A percentile compares a stretch with the other conserved stretches of the same genome.
Conservation (phyloP, 108 stramenopile species). For the Epipyxis sp. region DNA sequence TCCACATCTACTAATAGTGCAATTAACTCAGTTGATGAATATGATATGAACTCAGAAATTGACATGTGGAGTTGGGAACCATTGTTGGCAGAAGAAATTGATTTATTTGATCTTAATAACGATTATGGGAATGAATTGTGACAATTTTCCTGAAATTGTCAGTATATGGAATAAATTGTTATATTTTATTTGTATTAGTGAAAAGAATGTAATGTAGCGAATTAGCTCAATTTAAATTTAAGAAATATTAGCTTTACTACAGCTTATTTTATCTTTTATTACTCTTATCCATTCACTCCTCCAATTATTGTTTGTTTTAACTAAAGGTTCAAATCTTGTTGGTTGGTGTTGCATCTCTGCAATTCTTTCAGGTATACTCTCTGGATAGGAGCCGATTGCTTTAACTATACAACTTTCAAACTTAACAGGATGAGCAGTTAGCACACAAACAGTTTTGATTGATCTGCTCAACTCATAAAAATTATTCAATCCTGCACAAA, state of each 20-base stretch:
- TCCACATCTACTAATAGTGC: too few relatives aligned
- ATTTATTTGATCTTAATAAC: too few relatives aligned
- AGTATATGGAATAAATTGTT: too few relatives aligned
- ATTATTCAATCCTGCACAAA: background rate
- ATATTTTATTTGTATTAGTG: too few relatives aligned
- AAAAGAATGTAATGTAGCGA: too few relatives aligned
- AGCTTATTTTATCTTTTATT: background rate
- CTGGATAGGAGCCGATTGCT: background rate
- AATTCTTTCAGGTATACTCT: background rate
- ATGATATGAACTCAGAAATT: too few relatives aligned
- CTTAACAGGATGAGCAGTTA: constrained; percentile 27
- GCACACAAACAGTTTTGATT: constrained; percentile 3
- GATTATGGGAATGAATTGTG: too few relatives aligned
- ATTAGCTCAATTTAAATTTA: too few relatives aligned
- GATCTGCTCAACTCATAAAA: background rate
- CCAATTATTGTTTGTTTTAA: background rate
- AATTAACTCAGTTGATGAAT: too few relatives aligned
- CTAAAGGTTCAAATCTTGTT: background rate
- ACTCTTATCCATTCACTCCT: background rate
- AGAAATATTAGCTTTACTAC: background rate
- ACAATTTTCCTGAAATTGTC: too few relatives aligned
- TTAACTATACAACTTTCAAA: background rate
- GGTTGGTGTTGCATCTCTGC: background rate
- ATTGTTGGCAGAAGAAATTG: too few relatives aligned
- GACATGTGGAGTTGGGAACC: too few relatives aligned